Conservation (phyloP, 441 rosid genomes). For the Melastoma candidum region DNA sequence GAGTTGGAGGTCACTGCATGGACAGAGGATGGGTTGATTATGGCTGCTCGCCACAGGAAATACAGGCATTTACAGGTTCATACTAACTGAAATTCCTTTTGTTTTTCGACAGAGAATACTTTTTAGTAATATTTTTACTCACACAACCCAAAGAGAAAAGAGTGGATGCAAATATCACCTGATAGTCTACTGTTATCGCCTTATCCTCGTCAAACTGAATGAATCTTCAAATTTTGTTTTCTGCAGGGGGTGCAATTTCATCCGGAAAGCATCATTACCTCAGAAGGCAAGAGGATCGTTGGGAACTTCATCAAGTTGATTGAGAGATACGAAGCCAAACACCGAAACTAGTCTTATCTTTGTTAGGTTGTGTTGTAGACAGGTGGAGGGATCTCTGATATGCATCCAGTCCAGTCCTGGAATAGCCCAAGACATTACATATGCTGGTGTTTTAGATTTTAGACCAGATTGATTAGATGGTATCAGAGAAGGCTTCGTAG, state of each 20-base stretch:
- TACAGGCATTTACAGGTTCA: slow-evolving; percentile 70
- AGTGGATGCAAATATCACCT: neutral
- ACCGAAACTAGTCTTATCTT: slow-evolving; percentile 22
- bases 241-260: slow-evolving; percentile 90
- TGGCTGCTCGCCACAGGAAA: slow-evolving; percentile 95
- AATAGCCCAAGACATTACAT: too few relatives aligned
- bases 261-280: slow-evolving; percentile 89
- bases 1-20: slow-evolving; percentile 85
- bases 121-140: neutral
- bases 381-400: too few relatives aligned
- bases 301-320: slow-evolving; percentile 61
- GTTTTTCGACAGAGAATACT: neutral
- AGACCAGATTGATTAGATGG: too few relatives aligned
- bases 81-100: too few relatives aligned
- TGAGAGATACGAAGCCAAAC: slow-evolving; percentile 51
- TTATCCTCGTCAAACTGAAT: neutral
- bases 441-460: too few relatives aligned
- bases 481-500: too few relatives aligned
- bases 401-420: too few relatives aligned
- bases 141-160: neutral
- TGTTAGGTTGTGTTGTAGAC: too few relatives aligned
- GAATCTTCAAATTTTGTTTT: neutral
- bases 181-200: neutral
- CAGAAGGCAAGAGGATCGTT: slow-evolving; percentile 59
- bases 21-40: slow-evolving; percentile 85